Evolutionary conservation across 495 filamentous ascomycete genomes (phyloP).

Genomic region (Thermothielavioides terrestris): DNA sequence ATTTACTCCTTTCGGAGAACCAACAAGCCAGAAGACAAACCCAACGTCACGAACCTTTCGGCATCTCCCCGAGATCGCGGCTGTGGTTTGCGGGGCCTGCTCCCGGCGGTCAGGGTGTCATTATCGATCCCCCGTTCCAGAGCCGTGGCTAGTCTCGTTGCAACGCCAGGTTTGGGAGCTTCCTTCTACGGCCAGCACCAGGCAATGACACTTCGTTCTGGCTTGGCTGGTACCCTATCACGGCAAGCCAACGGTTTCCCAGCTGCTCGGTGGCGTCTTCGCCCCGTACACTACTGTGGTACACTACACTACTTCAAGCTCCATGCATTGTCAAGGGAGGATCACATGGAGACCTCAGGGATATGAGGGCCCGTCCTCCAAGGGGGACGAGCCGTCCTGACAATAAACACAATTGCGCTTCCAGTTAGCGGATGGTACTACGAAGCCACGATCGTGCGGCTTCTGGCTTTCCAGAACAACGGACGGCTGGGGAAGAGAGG

Average conservation of each 20-base stretch:
- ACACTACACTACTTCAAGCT: too few relatives aligned
- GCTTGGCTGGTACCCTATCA: slow-evolving; percentile 2
- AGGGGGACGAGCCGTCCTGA: too few relatives aligned
- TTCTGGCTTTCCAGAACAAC: background rate
- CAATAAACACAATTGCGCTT: too few relatives aligned
- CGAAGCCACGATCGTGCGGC: too few relatives aligned
- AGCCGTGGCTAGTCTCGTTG: slow-evolving; percentile 6
- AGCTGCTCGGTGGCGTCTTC: background rate
- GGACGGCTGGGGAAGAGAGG: too few relatives aligned
- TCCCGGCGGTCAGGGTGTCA: slow-evolving; percentile 6
- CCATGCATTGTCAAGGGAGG: background rate
- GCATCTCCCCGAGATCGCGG: too few relatives aligned
- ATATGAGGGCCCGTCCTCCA: background rate
- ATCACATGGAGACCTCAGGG: background rate
- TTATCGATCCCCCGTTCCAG: slow-evolving; percentile 9
- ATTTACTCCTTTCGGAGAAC: too few relatives aligned
- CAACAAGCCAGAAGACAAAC: too few relatives aligned
- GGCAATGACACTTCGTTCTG: slow-evolving; percentile 9
- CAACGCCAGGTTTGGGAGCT: slow-evolving; percentile 7
- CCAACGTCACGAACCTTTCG: too few relatives aligned
- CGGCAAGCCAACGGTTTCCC: background rate
- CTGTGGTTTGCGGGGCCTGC: background rate
- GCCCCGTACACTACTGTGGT: background rate
- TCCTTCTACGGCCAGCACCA: slow-evolving; percentile 7
- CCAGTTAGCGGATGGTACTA: too few relatives aligned